Evolutionary conservation across 2,329 filamentous ascomycete species (phyloP).

Genomic region (Claviceps sp.): DNA sequence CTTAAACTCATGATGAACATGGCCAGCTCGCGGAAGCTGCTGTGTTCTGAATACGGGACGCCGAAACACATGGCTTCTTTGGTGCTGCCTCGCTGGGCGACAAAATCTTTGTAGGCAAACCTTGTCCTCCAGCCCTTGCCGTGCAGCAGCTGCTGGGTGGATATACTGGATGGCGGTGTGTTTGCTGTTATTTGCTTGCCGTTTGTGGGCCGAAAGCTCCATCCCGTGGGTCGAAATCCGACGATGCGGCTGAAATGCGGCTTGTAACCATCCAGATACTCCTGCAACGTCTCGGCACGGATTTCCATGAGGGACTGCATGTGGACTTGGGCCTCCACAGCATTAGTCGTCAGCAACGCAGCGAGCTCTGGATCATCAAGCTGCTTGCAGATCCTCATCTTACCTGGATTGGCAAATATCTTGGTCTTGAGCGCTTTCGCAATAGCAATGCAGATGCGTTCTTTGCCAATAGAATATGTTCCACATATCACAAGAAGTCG

Average conservation of each 20-base stretch:
- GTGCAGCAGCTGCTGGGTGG: slow-evolving; percentile 39
- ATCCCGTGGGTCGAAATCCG: slow-evolving; percentile 84
- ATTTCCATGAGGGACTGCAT: slow-evolving; percentile 97
- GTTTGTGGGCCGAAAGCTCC: slow-evolving; percentile 70
- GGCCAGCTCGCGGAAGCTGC: slow-evolving; percentile 83
- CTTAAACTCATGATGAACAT: slow-evolving; percentile 82
- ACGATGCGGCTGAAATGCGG: slow-evolving; percentile 76
- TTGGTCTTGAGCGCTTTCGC: slow-evolving; percentile 74
- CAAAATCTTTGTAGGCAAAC: slow-evolving; percentile 59
- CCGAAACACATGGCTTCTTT: slow-evolving; percentile 76
- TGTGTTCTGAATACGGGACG: slow-evolving; percentile 93
- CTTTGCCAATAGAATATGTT: slow-evolving; percentile 96
- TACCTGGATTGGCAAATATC: slow-evolving; percentile 74
- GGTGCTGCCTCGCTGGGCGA: slow-evolving; percentile 72
- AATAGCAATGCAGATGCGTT: slow-evolving; percentile 87
- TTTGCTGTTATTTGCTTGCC: slow-evolving; percentile 40
- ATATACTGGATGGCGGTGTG: slow-evolving; percentile 33
- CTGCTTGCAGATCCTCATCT: slow-evolving; percentile 72
- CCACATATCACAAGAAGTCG: slow-evolving; percentile 84
- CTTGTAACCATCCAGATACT: slow-evolving; percentile 71
- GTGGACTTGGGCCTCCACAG: slow-evolving; percentile 81
- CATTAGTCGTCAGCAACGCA: slow-evolving; percentile 63
- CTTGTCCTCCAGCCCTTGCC: slow-evolving; percentile 58
- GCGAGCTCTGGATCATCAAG: slow-evolving; percentile 76
- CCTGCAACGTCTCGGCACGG: slow-evolving; percentile 75